Evolutionary conservation across 2,329 filamentous ascomycete genomes (phyloP), one percentile per base, ranked within the genome.

Genomic region (Pseudocercospora fijiensis): DNA sequence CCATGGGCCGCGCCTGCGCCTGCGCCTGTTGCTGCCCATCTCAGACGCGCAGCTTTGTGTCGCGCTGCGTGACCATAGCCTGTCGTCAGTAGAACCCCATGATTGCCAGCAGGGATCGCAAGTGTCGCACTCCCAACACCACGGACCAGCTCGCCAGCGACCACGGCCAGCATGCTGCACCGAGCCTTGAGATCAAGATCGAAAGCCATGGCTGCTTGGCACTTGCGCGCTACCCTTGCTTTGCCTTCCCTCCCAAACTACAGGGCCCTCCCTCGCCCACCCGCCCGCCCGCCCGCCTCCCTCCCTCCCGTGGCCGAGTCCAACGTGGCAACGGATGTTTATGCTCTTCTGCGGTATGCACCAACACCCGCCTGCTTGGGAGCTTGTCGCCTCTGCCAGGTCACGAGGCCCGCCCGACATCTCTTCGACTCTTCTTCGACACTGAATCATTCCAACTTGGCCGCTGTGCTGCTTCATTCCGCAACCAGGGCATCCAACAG

Each of bases 61-160:
- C 59, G 62, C 62, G 49, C 28, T 63, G 66, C 60, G 64, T 55
- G 64, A 66, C 66, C 47, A 49, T 37, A 53, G 61, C 60, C 58
- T 63, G 62, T 58, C 60, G 43, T 60, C 30, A 41, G 43, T 49
- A 30, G 18, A 43, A 49, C 27, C 57, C 33, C 58, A 45, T 58
- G 67, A 65, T 69, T 65, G 52, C 59, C 67, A 58, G 60, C 67
- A 58, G 62, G 67, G 65, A 60, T 69, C n/a, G 26, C 47, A 45
- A 61, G 41, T 27, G 62, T 64, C 59, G 65, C 66, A 57, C 63
- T 65, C 60, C 62, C 66, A 63, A 56, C 58, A 30, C 67, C 47
- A 61, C 61, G 67, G 67, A 27, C 61, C 63, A 51, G 41, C 43
- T 53, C 51, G 58, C 45, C 47, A 60, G 27, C 47, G 47, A 57